Percentiles rank a stretch among this genome's conserved stretches.
phyloP scores from a whole-genome alignment of 176 grass and related monocot genomes.

The Olyra latifolia region DNA sequence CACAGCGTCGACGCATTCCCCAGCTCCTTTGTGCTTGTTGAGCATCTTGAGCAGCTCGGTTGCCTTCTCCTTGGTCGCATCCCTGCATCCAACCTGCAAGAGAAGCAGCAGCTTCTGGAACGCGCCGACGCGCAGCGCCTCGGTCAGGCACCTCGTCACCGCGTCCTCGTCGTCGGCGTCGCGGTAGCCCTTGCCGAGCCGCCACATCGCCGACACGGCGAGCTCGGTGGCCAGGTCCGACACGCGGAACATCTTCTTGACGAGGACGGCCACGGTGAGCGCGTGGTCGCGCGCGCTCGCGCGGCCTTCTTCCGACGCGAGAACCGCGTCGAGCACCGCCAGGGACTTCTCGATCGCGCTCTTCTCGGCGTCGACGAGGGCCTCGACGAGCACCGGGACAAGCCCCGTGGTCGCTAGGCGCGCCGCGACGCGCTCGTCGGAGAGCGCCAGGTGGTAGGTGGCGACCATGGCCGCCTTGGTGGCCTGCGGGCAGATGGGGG shows the following conservation, averaged over 20 bases:
- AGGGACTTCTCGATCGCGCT: conserved; percentile 80
- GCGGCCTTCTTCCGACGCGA: conserved; percentile 51
- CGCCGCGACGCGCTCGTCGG: conserved; percentile 37
- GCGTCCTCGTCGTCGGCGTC: conserved; percentile 30
- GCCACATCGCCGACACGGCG: conserved; percentile 68
- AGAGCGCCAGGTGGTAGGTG: conserved; percentile 53
- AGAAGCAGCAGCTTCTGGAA: conserved; percentile 87
- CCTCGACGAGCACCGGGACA: conserved; percentile 55
- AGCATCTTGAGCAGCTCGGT: conserved; percentile 80
- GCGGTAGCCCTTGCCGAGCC: conserved; percentile 38
- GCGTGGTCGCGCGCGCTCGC: conserved; percentile 46
- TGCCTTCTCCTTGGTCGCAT: conserved; percentile 63
- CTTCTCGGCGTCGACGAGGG: conserved; percentile 73
- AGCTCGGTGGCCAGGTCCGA: conserved; percentile 81
- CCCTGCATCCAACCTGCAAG: conserved; percentile 73
- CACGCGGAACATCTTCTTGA: conserved; percentile 92
- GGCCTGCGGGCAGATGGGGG: conserved; percentile 70
- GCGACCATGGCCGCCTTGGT: conserved; percentile 68
- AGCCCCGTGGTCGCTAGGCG: conserved; percentile 40
- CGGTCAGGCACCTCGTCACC: conserved; percentile 30
- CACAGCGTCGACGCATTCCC: conserved; percentile 56
- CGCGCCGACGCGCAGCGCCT: conserved; percentile 66
- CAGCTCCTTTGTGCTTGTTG: conserved; percentile 49
- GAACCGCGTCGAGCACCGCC: conserved; percentile 61
- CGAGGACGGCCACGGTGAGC: conserved; percentile 61